phyloP scores from a whole-genome alignment of 805 yeast species.

The Ogataea dorogensis region DNA sequence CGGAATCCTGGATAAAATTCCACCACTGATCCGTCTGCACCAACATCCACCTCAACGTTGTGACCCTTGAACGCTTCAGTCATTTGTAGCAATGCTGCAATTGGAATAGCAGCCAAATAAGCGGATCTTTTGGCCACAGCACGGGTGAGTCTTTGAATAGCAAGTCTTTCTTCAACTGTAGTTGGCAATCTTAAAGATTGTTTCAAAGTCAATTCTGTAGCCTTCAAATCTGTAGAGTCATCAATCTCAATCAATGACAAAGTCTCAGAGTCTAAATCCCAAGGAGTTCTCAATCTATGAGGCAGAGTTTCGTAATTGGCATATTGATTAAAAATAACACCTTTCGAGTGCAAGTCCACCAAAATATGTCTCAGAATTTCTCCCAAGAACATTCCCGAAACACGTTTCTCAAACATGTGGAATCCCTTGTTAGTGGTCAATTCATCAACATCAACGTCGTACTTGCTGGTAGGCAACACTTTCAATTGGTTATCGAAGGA shows the following conservation, averaged over 20 bases:
- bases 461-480: slow-evolving; percentile 73
- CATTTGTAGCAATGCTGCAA: slow-evolving; percentile 73
- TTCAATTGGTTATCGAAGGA: slow-evolving; percentile 85
- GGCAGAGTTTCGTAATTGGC: slow-evolving; percentile 42
- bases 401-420: slow-evolving; percentile 91
- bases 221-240: slow-evolving; percentile 66
- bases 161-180: slow-evolving; percentile 64
- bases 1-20: slow-evolving; percentile 92
- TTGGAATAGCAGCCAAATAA: slow-evolving; percentile 79
- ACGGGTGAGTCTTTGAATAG: slow-evolving; percentile 69
- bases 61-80: slow-evolving; percentile 68
- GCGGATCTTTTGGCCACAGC: slow-evolving; percentile 91
- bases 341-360: slow-evolving; percentile 61
- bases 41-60: slow-evolving; percentile 76
- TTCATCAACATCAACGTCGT: slow-evolving; percentile 70
- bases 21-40: slow-evolving; percentile 93
- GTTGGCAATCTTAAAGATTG: slow-evolving; percentile 72
- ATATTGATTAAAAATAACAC: slow-evolving; percentile 58
- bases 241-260: slow-evolving; percentile 85
- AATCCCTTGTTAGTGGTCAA: slow-evolving; percentile 77
- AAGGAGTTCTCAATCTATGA: slow-evolving; percentile 71
- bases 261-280: slow-evolving; percentile 79
- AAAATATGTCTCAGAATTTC: slow-evolving; percentile 77
- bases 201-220: slow-evolving; percentile 65
- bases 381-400: slow-evolving; percentile 90